Base-by-base conservation (phyloP, 1,139 yeast genomes). In the Saccharomyces hybrid region DNA sequence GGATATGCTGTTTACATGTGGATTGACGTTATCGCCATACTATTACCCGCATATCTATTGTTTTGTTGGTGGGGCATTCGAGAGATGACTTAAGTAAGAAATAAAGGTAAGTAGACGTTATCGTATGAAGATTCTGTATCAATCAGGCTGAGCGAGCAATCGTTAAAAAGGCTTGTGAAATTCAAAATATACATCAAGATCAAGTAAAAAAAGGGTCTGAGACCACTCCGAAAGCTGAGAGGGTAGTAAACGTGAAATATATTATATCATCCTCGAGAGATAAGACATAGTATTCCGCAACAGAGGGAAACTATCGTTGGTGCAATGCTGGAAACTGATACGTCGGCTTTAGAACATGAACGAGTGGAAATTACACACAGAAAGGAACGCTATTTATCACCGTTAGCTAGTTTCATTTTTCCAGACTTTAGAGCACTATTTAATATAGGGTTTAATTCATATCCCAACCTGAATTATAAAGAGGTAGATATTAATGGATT, bases 321-420 rank as follows among this genome's bases (percentile, higher is more conserved):
- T 9, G 31, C 11, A 28, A 28, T 28, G 31, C 11, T 9, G 31
- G 31, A 28, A 28, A 9, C 31, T 9, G 31, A 28, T 28, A 28
- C 11, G 5, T 28, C 31, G 8, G 11, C 8, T 28, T 5, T 28
- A 28, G 31, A 9, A 28, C 31, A 28, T 2, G 11, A 7, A 9
- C 8, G 11, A 28, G 31, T 28, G 31, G 31, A 28, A 28, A 28
- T 9, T 9, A 2, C 11, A 28, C 31, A 5, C 11, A 8, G 16
- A 32, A 6, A 13, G 11, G 38, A 32, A n/a, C 8, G 8, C n/a
- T 9, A 13, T 3, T n/a, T 32, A 13, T 13, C 38, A 2, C 19
- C 0, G 90, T 90, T 62, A 85, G 77, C 0, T 89, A 64, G 67
- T n/a, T 73, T 67, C 51, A 59, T 73, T 65, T 65, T 84, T 76